Base-by-base conservation (phyloP, 1,139 yeast species). In the Blastobotrys indianensis region DNA sequence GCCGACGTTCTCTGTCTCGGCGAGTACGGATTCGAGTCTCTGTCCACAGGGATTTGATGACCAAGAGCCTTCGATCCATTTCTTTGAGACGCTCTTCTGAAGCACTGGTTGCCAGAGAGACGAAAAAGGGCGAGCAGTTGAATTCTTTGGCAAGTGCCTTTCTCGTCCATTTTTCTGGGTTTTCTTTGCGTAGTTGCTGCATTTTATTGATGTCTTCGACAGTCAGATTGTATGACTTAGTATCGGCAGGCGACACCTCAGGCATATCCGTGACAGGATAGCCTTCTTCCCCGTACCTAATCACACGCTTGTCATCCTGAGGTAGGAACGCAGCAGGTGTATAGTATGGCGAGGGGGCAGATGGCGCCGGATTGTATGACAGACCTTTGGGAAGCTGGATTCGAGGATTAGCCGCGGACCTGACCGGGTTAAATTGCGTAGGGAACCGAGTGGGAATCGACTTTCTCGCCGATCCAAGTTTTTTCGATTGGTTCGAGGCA, bases 251-350 rank as follows among this genome's bases (percentile, higher is more conserved):
- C 8, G 47, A 54, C 33, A 65, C 51, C 4, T 53, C 50, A 0
- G 63, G 77, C 54, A 68, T 68, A n/a, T 65, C 64, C 32, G 51
- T 52, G 1, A 59, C 58, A 32, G 53, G 52, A 44, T 51, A 54
- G 33, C 56, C 52, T 40, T 57, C 41, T 9, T 51, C 51, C 31
- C 62, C 61, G 37, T 64, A 56, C 29, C 57, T 50, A 2, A 63
- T 66, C 49, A 71, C 73, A 57, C 94, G 75, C 30, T 79, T 79
- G 59, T 85, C 94, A 7, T 64, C 58, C 2, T 66, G 58, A 2
- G 95, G 95, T 46, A 86, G 66, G 61, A 86, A 86, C 3, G 80
- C 80, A 52, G 74, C 75, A 31, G 95, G 94, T 0, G 95, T 86
- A 28, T 73, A 68, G 28, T 77, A 69, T 41, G 82, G 80, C 10